Base-by-base conservation (phyloP, 306 rosid genomes). In the Begonia fuchsioides region DNA sequence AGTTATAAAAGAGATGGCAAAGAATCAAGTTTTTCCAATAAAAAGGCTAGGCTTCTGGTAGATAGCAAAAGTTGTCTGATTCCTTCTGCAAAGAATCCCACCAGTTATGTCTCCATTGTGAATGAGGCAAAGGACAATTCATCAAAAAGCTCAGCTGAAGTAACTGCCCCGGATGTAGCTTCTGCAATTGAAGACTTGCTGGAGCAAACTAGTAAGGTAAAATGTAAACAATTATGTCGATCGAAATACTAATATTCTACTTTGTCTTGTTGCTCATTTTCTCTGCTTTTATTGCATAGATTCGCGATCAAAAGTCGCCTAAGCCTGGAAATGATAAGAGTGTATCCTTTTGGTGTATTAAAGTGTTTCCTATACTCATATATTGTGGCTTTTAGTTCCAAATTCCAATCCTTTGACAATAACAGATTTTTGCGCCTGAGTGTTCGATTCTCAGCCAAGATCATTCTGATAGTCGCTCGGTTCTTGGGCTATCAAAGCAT, bases 191-290 rank as follows among this genome's bases (percentile, higher is more conserved):
- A 90, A 67, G 94, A 81, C 79, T 75, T 90, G 67, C 59, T 90
- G 70, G 95, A 81, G 84, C 82, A 90, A 72, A 90, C 97, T 43
- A 88, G 80, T 47, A 81, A 84, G 97, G 95, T 90, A 74, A 60
- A 51, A 11, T 56, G 53, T 68, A 60, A 52, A 52, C 66, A 17
- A 55, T 59, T 45, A 20, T 56, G 58, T 52, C 52, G 51, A 44
- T 63, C 38, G 49, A 52, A 44, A 60, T 39, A 46, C 17, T 57
- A 32, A 35, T 50, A 18, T 17, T 35, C 8, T 12, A 61, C 43
- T 61, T 65, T 59, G 54, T 51, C 45, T 32, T 56, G 54, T 41
- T 55, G 66, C 63, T 75, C 53, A 11, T 47, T 58, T 52, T 50
- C 43, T 39, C 38, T 20, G 57, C 46, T 65, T 49, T 76, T 17